Evolutionary conservation across 768 basidiomycete species (phyloP).

Genomic region (Podaxis rugospora): DNA sequence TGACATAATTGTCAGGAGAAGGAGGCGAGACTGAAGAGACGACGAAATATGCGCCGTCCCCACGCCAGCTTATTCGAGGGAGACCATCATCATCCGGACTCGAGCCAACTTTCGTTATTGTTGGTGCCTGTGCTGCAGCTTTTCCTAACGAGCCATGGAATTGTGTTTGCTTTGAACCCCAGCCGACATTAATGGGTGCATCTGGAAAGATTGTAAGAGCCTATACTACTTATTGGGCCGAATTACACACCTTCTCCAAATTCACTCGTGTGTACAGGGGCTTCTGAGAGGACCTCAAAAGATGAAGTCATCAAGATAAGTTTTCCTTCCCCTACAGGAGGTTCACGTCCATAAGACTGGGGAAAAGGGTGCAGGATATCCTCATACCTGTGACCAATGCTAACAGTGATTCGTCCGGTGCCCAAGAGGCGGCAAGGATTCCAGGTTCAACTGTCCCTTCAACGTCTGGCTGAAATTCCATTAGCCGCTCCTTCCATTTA

Average conservation of each 20-base stretch:
- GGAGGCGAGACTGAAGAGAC: constrained; percentile 67
- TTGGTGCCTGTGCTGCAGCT: constrained; percentile 58
- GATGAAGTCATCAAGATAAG: constrained; percentile 84
- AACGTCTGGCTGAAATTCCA: constrained; percentile 58
- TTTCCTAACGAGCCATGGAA: constrained; percentile 97
- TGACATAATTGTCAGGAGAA: constrained; percentile 20
- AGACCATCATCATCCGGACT: constrained; percentile 68
- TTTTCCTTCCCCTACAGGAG: constrained; percentile 58
- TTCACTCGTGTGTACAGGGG: constrained; percentile 61
- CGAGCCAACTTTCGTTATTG: constrained; percentile 35
- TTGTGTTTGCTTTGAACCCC: constrained; percentile 96
- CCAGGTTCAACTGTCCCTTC: constrained; percentile 87
- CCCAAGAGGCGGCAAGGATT: constrained; percentile 81
- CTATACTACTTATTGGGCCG: background rate
- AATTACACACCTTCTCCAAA: constrained; percentile 74
- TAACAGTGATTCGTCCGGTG: constrained; percentile 87
- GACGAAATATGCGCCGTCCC: constrained; percentile 86
- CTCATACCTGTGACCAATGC: constrained; percentile 70
- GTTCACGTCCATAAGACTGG: background rate
- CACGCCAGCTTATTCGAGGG: constrained; percentile 88
- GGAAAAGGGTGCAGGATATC: background rate
- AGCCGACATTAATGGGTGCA: constrained; percentile 91
- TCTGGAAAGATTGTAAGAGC: constrained; percentile 38
- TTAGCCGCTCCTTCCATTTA: constrained; percentile 9
- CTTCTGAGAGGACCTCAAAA: constrained; percentile 86